Base-by-base conservation (phyloP, 768 basidiomycete species). In the Polyporus arcularius region DNA sequence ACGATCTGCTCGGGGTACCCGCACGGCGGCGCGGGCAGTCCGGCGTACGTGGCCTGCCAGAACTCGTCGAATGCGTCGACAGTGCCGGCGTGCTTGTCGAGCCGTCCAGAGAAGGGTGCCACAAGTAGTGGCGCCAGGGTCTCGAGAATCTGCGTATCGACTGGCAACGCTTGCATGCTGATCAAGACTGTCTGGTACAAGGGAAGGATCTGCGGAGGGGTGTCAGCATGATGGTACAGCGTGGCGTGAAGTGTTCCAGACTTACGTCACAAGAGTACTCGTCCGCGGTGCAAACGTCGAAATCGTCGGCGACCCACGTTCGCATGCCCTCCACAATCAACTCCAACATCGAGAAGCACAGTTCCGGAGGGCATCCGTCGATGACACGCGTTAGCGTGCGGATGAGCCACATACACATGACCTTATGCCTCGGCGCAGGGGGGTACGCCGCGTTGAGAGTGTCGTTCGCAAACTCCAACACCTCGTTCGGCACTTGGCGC, bases 221-320 rank as follows among this genome's bases (percentile, higher is more conserved):
- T 53, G 7, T 31, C 41, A n/a, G 32, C 64, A 45, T 10, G 52
- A 47, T 11, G 15, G 11, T 39, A 46, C 6, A 51, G 42, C 12
- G 15, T 15, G 41, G 16, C 15, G 48, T 45, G 32, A 26, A 65
- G 49, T 9, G 15, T 26, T 1, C 18, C 4, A 28, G 3, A 76
- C 82, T 56, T 65, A 88, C 85, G 69, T 89, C 87, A 62, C 83
- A 77, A 16, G 74, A 73, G 58, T 90, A 82, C 53, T 88, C 85
- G 28, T 82, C 80, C 32, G 74, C 75, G 12, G 75, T 74, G 72
- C 88, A 83, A 8, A 77, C 74, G 26, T 69, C 67, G 45, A 72
- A 74, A 52, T 85, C 82, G 71, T 93, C 90, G 18, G 80, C 77
- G 32, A 92, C 69, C 91, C 90, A 92, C 14, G 78, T 64, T 43